Base-by-base conservation (phyloP, 768 basidiomycete species). In the Boletus tylopilopsis region DNA sequence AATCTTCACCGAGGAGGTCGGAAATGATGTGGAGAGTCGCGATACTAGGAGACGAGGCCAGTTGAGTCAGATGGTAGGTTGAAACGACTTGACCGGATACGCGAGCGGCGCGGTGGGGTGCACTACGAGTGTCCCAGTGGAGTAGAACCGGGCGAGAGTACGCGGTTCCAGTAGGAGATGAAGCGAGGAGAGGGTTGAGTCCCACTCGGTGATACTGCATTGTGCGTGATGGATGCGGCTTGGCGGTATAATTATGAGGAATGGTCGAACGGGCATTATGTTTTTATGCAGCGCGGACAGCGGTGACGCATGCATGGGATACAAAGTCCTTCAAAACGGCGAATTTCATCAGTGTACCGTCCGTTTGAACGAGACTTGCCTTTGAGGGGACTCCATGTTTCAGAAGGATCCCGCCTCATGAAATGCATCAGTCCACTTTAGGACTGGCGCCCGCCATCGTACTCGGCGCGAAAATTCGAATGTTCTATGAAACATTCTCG, bases 41-140 rank as follows among this genome's bases (percentile, higher is more conserved):
- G 29, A 75, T 59, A 0, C 71, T 63, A 0, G 81, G 81, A 12
- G 42, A 36, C 2, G 77, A 80, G 3, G 76, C 81, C 42, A 53
- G 64, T 40, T 73, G 70, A 3, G 61, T 52, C 39, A 80, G 68
- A 16, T 75, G 64, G 16, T 50, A 29, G 45, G 42, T 4, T 6
- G 58, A 52, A 4, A 53, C 36, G 15, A 25, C 11, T 6, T 45
- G 45, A 6, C 48, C 54, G 4, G 49, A 43, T 4, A 64, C 33
- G 48, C 50, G 45, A 39, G 60, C 65, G 5, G 43, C 23, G 23
- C 34, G 67, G 49, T 9, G 63, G 9, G 79, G 77, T n/a, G 68
- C 25, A 45, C 70, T 64, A 32, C 78, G 75, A 37, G 78, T 37
- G 58, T 83, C 80, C 81, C 81, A 83, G 15, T 72, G 50, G 32